A percentile compares a stretch with the other conserved stretches of the same genome.
Conservation (phyloP, 352 stramenopile species). For the Pythium coloratum region DNA sequence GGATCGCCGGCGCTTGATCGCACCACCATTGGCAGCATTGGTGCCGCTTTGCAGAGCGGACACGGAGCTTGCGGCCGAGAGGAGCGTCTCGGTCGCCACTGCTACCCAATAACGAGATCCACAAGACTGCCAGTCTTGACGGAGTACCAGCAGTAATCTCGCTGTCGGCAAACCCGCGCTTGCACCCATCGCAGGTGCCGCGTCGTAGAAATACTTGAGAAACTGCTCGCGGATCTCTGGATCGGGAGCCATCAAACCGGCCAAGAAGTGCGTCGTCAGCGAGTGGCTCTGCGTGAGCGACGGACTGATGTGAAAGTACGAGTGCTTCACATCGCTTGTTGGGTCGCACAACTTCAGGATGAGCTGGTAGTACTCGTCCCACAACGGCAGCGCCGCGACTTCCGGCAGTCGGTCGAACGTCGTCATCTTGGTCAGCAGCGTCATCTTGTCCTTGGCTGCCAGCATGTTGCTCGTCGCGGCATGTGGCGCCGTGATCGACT, state of each 20-base stretch:
- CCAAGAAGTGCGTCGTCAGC: slow-evolving; percentile 78
- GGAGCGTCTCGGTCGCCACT: slow-evolving; percentile 72
- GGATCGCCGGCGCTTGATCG: background rate
- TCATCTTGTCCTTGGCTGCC: slow-evolving; percentile 87
- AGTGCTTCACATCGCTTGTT: slow-evolving; percentile 54
- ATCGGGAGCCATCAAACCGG: slow-evolving; percentile 76
- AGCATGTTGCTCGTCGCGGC: slow-evolving; percentile 58
- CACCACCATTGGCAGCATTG: background rate
- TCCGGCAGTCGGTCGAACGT: slow-evolving; percentile 86
- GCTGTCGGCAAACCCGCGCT: slow-evolving; percentile 36
- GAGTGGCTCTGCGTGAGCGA: slow-evolving; percentile 54
- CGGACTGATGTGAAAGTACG: slow-evolving; percentile 70
- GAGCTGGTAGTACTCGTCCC: slow-evolving; percentile 77
- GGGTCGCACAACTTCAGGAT: slow-evolving; percentile 77
- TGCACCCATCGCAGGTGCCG: slow-evolving; percentile 21
- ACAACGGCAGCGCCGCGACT: slow-evolving; percentile 78
- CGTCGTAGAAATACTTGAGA: slow-evolving; percentile 65
- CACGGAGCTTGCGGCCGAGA: slow-evolving; percentile 43
- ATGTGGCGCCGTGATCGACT: slow-evolving; percentile 45
- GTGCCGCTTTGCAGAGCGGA: slow-evolving; percentile 16
- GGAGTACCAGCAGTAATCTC: slow-evolving; percentile 66
- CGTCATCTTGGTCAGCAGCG: slow-evolving; percentile 83
- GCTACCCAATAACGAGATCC: slow-evolving; percentile 84
- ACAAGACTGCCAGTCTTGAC: slow-evolving; percentile 87
- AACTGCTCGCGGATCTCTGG: slow-evolving; percentile 64